Percentiles rank a stretch among this genome's conserved stretches.
These are phyloP conservation scores for Ogataea trehaloabstinens DNA, from an alignment of 805 yeast species.

Conservation along the genomic window DNA sequence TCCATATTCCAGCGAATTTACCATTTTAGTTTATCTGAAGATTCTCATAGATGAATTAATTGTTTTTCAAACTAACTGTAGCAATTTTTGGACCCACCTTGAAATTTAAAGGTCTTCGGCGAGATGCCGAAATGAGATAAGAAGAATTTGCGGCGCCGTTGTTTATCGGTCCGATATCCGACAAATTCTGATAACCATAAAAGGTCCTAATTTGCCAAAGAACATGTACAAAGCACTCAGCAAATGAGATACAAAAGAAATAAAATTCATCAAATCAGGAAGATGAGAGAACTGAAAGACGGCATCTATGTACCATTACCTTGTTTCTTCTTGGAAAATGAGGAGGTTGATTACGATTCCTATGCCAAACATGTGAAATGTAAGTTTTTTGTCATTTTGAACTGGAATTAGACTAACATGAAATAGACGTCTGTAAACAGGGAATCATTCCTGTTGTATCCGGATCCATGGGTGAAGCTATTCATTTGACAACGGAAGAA, in stretches of 20 bases:
- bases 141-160: background rate
- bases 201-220: background rate
- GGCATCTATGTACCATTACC: slow-evolving; percentile 18
- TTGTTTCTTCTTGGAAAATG: slow-evolving; percentile 18
- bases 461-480: slow-evolving; percentile 42
- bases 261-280: too few relatives aligned
- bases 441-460: slow-evolving; percentile 36
- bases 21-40: background rate
- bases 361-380: slow-evolving; percentile 33
- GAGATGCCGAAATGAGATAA: background rate
- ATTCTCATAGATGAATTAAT: background rate
- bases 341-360: slow-evolving; percentile 31
- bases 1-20: slow-evolving; percentile 16
- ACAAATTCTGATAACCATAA: slow-evolving; percentile 1
- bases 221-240: too few relatives aligned
- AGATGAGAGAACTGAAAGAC: slow-evolving; percentile 8
- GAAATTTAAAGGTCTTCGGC: background rate
- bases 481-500: slow-evolving; percentile 33
- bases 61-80: background rate
- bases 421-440: slow-evolving; percentile 12
- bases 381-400: slow-evolving; percentile 9
- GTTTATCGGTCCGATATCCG: slow-evolving; percentile 1
- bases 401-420: background rate
- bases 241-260: too few relatives aligned
- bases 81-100: background rate